phyloP scores from a whole-genome alignment of 225 moss, liverwort and hornwort species.

The Physcomitrium patens region DNA sequence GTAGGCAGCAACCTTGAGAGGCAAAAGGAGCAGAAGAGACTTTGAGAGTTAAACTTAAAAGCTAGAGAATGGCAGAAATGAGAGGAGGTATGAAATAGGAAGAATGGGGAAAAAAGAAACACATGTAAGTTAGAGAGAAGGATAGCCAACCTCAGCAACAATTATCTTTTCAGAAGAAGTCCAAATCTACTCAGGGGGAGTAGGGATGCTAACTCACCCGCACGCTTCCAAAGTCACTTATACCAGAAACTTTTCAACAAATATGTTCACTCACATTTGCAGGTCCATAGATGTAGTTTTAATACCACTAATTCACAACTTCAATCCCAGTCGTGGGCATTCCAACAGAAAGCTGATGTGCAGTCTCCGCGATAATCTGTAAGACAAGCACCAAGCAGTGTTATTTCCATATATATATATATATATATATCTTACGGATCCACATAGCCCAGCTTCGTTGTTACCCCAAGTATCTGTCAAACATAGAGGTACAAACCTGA shows the following conservation, averaged over 20 bases:
- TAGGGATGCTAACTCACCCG: no score
- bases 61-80: no score
- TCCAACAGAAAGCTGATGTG: constrained; percentile 42
- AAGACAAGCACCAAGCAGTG: constrained; percentile 8
- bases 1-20: no score
- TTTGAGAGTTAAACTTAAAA: no score
- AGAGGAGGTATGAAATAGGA: no score
- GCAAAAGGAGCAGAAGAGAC: no score
- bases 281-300: constrained; percentile 1
- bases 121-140: no score
- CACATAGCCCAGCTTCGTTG: background rate
- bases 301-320: constrained; percentile 37
- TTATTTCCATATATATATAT: background rate
- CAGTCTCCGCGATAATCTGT: constrained; percentile 47
- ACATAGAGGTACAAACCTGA: constrained; percentile 2
- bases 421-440: background rate
- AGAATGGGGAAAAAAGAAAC: no score
- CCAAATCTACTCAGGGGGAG: no score
- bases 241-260: background rate
- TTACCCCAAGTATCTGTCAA: background rate
- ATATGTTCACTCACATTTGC: no score
- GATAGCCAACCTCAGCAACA: no score
- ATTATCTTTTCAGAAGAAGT: no score
- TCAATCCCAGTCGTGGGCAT: constrained; percentile 32
- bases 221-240: background rate